These are phyloP conservation scores for Aspergillus homomorphus DNA, from an alignment of 495 filamentous ascomycete genomes.

Conservation along the genomic window DNA sequence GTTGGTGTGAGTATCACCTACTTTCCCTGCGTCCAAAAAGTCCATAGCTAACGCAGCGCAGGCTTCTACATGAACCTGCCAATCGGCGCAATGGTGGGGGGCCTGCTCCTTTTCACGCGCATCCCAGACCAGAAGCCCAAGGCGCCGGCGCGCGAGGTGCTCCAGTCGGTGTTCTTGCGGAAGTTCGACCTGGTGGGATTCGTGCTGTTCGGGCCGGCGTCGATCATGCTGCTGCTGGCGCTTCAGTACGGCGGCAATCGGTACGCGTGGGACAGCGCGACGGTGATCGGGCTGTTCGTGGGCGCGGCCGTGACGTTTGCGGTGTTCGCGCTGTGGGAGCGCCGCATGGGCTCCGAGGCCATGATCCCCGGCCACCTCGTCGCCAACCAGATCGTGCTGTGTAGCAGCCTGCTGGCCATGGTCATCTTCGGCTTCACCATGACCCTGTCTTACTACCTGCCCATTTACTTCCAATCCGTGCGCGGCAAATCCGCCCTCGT, in stretches of 20 bases:
- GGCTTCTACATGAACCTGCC: constrained; percentile 66
- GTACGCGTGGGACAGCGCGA: constrained; percentile 45
- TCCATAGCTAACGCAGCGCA: constrained; percentile 24
- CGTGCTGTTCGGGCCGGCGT: constrained; percentile 39
- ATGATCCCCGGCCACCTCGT: constrained; percentile 47
- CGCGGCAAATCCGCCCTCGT: constrained; percentile 25
- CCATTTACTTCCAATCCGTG: constrained; percentile 43
- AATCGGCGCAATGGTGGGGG: constrained; percentile 48
- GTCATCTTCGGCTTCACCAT: constrained; percentile 24
- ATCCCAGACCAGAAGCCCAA: constrained; percentile 46
- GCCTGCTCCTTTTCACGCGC: constrained; percentile 45
- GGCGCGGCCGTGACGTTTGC: constrained; percentile 42
- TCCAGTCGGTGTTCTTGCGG: constrained; percentile 23
- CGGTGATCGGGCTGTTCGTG: constrained; percentile 50
- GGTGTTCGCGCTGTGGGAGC: constrained; percentile 48
- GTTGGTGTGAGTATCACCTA: constrained; percentile 47
- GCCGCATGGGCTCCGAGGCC: constrained; percentile 45
- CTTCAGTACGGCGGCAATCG: constrained; percentile 42
- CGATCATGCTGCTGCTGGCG: constrained; percentile 50
- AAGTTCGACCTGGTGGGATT: constrained; percentile 47
- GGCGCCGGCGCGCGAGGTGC: constrained; percentile 31
- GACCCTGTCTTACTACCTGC: constrained; percentile 26
- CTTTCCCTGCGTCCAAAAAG: neutral
- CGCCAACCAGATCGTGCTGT: constrained; percentile 30
- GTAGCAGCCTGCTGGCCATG: constrained; percentile 26